Conservation (phyloP, 208 protist species). For the Trypanosoma grayi region DNA sequence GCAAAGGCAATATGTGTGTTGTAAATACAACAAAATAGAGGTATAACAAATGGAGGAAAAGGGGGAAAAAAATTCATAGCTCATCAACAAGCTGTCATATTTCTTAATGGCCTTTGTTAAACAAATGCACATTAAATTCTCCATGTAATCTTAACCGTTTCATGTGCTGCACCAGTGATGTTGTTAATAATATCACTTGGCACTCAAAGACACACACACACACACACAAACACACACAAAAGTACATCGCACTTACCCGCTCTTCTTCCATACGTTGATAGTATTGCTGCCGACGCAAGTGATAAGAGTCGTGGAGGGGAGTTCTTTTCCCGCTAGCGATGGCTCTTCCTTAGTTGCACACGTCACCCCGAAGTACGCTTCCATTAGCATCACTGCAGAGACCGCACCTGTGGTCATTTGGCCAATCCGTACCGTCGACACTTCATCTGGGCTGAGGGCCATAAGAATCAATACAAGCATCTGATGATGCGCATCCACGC, state of each 20-base stretch:
- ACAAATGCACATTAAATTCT: too few relatives aligned
- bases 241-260: conserved; percentile 17
- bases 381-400: conserved; percentile 83
- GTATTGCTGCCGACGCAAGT: conserved; percentile 87
- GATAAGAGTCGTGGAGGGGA: conserved; percentile 69
- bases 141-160: conserved; percentile 11
- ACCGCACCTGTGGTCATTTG: conserved; percentile 59
- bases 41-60: neutral
- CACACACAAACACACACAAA: conserved; percentile 16
- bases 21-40: conserved; percentile 5
- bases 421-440: conserved; percentile 91
- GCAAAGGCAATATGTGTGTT: neutral
- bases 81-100: too few relatives aligned
- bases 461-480: conserved; percentile 90
- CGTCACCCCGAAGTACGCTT: conserved; percentile 83
- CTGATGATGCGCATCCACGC: conserved; percentile 89
- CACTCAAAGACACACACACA: conserved; percentile 16
- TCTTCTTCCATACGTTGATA: conserved; percentile 86
- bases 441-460: conserved; percentile 88
- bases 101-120: conserved; percentile 20
- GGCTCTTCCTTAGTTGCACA: conserved; percentile 79
- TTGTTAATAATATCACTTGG: neutral
- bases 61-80: too few relatives aligned
- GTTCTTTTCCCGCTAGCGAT: conserved; percentile 41
- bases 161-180: neutral